Base-by-base conservation (phyloP, 2,329 filamentous ascomycete species). In the Aspergillus pseudoviridinutans region DNA sequence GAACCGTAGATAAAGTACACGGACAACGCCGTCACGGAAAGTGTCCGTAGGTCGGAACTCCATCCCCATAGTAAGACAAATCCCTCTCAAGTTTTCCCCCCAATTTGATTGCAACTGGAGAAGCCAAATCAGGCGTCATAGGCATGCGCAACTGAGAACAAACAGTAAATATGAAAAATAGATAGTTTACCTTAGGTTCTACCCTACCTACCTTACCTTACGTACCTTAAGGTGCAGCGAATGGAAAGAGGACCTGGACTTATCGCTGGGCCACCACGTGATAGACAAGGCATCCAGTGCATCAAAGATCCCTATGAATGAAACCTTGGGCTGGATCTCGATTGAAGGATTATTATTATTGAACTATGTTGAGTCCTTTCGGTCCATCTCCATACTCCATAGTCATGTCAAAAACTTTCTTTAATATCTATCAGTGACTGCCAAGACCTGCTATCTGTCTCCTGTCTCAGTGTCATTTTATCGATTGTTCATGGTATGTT, bases 261-360 rank as follows among this genome's bases (percentile, higher is more conserved):
- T 64, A 60, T 62, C 55, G n/a, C 14, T 17, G 49, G 25, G 24
- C 24, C 27, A 46, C 53, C 65, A 67, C 65, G 64, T 65, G 65
- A 64, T 54, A 41, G 27, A 27, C 52, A 29, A 44, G 56, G 57
- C 59, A 46, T 54, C 62, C 56, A 60, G 44, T 54, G 54, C 55
- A 61, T 58, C 51, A 56, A 58, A 62, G 59, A 57, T 64, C 51
- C 58, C 59, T 52, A 55, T 59, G 24, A 27, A 27, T 27, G 56
- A 61, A 59, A 59, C 58, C 50, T 60, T 59, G 47, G 59, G 57
- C 57, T 53, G 51, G 57, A 42, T 56, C 57, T 61, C 53, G 47
- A 49, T 54, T 57, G 55, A 29, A 35, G 32, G 32, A 56, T 42
- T 22, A 20, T 56, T 14, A 42, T 41, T 46, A 24, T 29, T 47